Percentiles rank a stretch among this genome's conserved stretches.
Conservation (phyloP, 2,329 filamentous ascomycete species). For the Malbranchea cinnamomea region DNA sequence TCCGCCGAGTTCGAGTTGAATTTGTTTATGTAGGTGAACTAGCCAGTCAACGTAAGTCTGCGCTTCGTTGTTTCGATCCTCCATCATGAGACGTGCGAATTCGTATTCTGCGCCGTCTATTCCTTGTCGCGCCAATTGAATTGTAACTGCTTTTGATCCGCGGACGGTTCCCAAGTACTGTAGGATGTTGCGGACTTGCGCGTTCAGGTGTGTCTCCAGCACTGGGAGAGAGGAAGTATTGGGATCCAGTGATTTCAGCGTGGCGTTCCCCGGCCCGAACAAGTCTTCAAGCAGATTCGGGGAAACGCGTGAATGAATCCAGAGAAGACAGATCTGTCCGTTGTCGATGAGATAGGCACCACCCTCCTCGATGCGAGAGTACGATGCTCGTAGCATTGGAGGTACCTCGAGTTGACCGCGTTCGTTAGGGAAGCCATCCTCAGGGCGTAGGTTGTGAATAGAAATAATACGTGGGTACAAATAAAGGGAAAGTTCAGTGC, state of each 20-base stretch:
- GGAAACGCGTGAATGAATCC: slow-evolving; percentile 84
- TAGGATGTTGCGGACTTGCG: slow-evolving; percentile 84
- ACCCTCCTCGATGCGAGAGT: slow-evolving; percentile 76
- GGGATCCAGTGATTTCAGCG: slow-evolving; percentile 62
- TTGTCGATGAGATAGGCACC: slow-evolving; percentile 93
- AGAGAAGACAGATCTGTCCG: slow-evolving; percentile 78
- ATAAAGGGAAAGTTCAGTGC: slow-evolving; percentile 73
- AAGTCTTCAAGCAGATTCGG: slow-evolving; percentile 83
- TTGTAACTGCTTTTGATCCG: slow-evolving; percentile 72
- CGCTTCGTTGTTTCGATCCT: slow-evolving; percentile 94
- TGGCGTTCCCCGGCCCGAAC: slow-evolving; percentile 61
- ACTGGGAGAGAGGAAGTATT: slow-evolving; percentile 68
- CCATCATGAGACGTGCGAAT: slow-evolving; percentile 78
- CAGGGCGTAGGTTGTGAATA: slow-evolving; percentile 72
- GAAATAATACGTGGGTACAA: slow-evolving; percentile 90
- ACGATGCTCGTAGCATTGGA: slow-evolving; percentile 63
- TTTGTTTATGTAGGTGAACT: slow-evolving; percentile 82
- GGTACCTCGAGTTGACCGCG: slow-evolving; percentile 81
- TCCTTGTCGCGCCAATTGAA: slow-evolving; percentile 84
- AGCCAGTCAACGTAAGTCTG: slow-evolving; percentile 98
- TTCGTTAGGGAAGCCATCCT: slow-evolving; percentile 86
- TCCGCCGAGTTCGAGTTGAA: slow-evolving; percentile 63
- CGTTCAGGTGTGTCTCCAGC: slow-evolving; percentile 81
- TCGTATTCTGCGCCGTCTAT: slow-evolving; percentile 93
- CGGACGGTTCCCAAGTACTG: slow-evolving; percentile 70